Evolutionary conservation across 2,329 filamentous ascomycete species (phyloP), one percentile per base, ranked within the genome.

Genomic region (Hypoxylon sp.): DNA sequence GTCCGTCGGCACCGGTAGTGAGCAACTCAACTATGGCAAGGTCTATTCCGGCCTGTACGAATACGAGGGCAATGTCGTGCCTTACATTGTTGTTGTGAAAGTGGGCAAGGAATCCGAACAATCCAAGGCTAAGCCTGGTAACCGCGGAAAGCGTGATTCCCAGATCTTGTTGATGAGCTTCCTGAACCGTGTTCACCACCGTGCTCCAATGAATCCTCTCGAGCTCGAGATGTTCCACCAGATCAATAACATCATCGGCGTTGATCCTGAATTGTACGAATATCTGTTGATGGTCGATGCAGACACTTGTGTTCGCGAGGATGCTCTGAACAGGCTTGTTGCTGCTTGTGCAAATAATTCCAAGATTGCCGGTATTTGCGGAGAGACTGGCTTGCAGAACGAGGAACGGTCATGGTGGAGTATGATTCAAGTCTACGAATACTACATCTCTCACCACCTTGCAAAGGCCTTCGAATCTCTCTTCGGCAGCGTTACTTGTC

Each of bases 361-460:
- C 32, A 97, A 97, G 84, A 97, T 99, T 82, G 94, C 93, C 24
- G 96, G 95, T 82, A 98, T 98, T 69, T 99, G 96, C 79, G 96
- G 96, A 78, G 96, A 99, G 80, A 99, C 96, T 1, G 96, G 91
- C 80, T 85, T 99, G 76, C 93, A 98, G 79, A 99, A 99, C 76
- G 95, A 98, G 79, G 93, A 98, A 75, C 88, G 91, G 73, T 94
- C 91, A 75, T 98, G 94, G 94, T 97, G 93, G 93, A 99, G 96
- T 11, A 99, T 99, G 96, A 99, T 99, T 76, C 96, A 99, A 80
- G 96, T 99, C 72, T 99, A 99, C 83, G 96, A 99, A 80, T 99
- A 99, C 85, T 99, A 94, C 80, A 99, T 99, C 78, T 98, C 96
- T 31, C 96, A 99, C 86, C 92, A 99, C 81, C 84, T 99, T 79